Percentiles rank a stretch among this genome's conserved stretches.
phyloP scores from a whole-genome alignment of 768 basidiomycete genomes.

The Termitomyces sp. region DNA sequence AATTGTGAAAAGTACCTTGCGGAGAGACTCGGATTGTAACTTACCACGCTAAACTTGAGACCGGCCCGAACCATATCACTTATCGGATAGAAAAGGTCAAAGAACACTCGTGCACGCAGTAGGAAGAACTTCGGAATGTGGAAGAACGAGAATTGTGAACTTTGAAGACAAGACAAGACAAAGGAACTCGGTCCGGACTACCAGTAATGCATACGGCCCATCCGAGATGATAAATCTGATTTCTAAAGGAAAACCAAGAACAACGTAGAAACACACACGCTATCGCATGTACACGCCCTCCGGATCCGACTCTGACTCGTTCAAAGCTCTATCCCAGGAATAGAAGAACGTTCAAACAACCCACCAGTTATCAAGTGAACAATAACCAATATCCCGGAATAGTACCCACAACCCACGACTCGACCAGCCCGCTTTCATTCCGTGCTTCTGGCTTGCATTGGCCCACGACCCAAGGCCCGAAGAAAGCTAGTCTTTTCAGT shows the following conservation, averaged over 20 bases:
- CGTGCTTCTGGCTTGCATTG: background rate
- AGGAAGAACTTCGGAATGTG: background rate
- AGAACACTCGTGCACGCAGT: background rate
- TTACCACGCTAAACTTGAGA: too few species aligned
- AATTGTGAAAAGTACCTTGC: background rate
- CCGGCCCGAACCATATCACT: background rate
- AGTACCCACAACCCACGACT: background rate
- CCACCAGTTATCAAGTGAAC: too few species aligned
- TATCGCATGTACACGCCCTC: background rate
- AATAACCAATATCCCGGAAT: background rate
- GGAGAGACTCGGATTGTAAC: background rate
- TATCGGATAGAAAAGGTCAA: background rate
- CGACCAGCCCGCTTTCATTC: background rate
- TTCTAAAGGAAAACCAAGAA: background rate
- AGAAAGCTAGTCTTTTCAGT: background rate
- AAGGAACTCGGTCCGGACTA: background rate
- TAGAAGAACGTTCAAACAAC: background rate
- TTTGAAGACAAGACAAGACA: too few species aligned
- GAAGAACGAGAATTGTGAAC: too few species aligned
- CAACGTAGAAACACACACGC: background rate
- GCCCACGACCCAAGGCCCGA: background rate
- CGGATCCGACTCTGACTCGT: background rate
- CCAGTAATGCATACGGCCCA: background rate
- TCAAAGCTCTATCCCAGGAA: background rate
- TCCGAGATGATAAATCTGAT: background rate